phyloP scores from a whole-genome alignment of 192 early-diverging fungal genomes.

The Endogone sp. region DNA sequence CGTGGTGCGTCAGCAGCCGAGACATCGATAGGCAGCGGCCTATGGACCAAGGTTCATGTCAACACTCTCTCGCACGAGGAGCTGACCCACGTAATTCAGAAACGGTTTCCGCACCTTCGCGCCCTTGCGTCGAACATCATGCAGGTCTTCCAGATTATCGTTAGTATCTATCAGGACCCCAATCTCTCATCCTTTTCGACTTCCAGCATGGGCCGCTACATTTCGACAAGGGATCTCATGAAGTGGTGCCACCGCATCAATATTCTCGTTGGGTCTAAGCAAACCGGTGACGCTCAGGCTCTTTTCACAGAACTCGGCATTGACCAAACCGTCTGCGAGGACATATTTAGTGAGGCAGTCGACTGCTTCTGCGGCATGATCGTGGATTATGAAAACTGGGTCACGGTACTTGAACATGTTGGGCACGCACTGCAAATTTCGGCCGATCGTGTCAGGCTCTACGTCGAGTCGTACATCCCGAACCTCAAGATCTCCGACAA shows the following conservation, averaged over 20 bases:
- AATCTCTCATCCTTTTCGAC: slow-evolving; percentile 30
- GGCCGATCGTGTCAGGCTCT: slow-evolving; percentile 62
- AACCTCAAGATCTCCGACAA: slow-evolving; percentile 35
- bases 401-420: slow-evolving; percentile 53
- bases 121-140: slow-evolving; percentile 50
- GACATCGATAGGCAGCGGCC: slow-evolving; percentile 49
- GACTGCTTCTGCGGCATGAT: slow-evolving; percentile 89
- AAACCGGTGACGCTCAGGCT: slow-evolving; percentile 7
- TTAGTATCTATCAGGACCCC: slow-evolving; percentile 39
- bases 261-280: slow-evolving; percentile 33
- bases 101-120: slow-evolving; percentile 49
- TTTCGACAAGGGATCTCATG: slow-evolving; percentile 85
- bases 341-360: slow-evolving; percentile 77
- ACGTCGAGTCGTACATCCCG: slow-evolving; percentile 67
- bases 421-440: slow-evolving; percentile 70
- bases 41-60: slow-evolving; percentile 82
- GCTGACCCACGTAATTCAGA: slow-evolving; percentile 56
- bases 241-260: slow-evolving; percentile 86
- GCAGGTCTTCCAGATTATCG: slow-evolving; percentile 45
- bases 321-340: slow-evolving; percentile 46
- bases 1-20: slow-evolving; percentile 42
- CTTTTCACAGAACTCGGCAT: slow-evolving; percentile 18
- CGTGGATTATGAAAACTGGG: slow-evolving; percentile 59
- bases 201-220: slow-evolving; percentile 46
- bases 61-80: slow-evolving; percentile 57